phyloP scores from a whole-genome alignment of 2,329 filamentous ascomycete species.

The Coleophoma crateriformis region DNA sequence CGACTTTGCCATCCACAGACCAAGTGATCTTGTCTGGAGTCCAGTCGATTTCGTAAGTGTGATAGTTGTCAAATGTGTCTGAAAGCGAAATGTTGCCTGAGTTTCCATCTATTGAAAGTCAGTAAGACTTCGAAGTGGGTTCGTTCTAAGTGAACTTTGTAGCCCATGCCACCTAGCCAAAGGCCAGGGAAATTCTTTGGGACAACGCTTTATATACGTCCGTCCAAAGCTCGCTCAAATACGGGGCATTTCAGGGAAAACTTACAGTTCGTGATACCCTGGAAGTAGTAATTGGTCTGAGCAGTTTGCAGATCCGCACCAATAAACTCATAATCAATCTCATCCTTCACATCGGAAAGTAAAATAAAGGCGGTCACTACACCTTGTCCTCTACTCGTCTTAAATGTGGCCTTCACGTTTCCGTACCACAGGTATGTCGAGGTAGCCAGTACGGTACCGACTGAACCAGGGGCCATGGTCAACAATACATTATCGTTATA shows the following conservation, averaged over 20 bases:
- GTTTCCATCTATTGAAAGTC: slow-evolving; percentile 57
- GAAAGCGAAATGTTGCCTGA: slow-evolving; percentile 62
- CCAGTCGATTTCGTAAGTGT: slow-evolving; percentile 94
- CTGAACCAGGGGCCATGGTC: slow-evolving; percentile 82
- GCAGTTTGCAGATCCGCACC: slow-evolving; percentile 71
- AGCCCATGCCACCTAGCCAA: slow-evolving; percentile 12
- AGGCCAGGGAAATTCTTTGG: too few relatives aligned
- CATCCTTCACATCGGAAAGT: slow-evolving; percentile 92
- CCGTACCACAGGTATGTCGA: slow-evolving; percentile 97
- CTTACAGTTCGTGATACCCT: slow-evolving; percentile 88
- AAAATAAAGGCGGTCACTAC: slow-evolving; percentile 98
- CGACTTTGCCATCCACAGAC: slow-evolving; percentile 75
- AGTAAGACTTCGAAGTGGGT: slow-evolving; percentile 5
- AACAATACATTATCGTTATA: slow-evolving; percentile 70
- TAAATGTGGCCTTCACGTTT: slow-evolving; percentile 79
- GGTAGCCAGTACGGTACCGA: slow-evolving; percentile 79
- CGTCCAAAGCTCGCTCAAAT: too few relatives aligned
- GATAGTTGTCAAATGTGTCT: slow-evolving; percentile 72
- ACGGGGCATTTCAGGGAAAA: slow-evolving; percentile 2
- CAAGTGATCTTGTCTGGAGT: slow-evolving; percentile 80
- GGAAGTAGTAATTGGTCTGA: slow-evolving; percentile 97
- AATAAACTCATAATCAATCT: slow-evolving; percentile 96
- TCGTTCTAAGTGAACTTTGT: background rate
- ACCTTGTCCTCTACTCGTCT: slow-evolving; percentile 77
- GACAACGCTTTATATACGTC: too few relatives aligned